Evolutionary conservation across 331 rosid genomes (phyloP).

Genomic region (Arachis monticola): DNA sequence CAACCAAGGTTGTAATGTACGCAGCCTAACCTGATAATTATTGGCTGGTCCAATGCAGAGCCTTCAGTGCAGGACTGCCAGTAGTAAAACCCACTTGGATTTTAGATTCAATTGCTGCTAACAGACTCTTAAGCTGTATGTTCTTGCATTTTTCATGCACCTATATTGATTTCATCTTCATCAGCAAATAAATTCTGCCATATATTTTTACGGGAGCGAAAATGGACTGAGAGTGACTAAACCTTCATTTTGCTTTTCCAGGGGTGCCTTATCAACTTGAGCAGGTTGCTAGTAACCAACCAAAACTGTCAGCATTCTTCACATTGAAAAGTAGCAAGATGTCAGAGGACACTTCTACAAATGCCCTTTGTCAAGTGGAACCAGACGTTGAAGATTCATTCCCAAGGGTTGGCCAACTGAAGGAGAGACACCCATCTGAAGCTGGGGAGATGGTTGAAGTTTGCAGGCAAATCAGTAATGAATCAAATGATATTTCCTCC

Average conservation of each 20-base stretch:
- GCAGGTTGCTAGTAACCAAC: conserved; percentile 70
- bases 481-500: conserved; percentile 42
- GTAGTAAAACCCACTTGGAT: conserved; percentile 92
- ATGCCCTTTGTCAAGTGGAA: conserved; percentile 42
- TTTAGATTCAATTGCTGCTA: conserved; percentile 81
- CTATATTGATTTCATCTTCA: conserved; percentile 32
- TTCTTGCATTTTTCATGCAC: conserved; percentile 21
- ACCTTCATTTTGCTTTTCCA: conserved; percentile 40
- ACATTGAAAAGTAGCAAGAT: conserved; percentile 50
- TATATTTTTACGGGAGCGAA: conserved; percentile 14
- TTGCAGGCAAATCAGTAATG: conserved; percentile 36
- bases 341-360: conserved; percentile 39
- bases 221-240: conserved; percentile 17
- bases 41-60: conserved; percentile 55
- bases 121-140: conserved; percentile 86
- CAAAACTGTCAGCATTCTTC: conserved; percentile 73
- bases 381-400: conserved; percentile 52
- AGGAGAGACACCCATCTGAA: conserved; percentile 44
- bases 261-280: conserved; percentile 92
- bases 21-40: no score
- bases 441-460: conserved; percentile 43
- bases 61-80: conserved; percentile 89
- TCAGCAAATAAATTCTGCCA: not conserved
- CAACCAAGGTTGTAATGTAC: no score
- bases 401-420: conserved; percentile 42